Percentiles rank a stretch among this genome's conserved stretches.
Evolutionary conservation across 208 protist species (phyloP).

Genomic region (Acanthamoeba quina): DNA sequence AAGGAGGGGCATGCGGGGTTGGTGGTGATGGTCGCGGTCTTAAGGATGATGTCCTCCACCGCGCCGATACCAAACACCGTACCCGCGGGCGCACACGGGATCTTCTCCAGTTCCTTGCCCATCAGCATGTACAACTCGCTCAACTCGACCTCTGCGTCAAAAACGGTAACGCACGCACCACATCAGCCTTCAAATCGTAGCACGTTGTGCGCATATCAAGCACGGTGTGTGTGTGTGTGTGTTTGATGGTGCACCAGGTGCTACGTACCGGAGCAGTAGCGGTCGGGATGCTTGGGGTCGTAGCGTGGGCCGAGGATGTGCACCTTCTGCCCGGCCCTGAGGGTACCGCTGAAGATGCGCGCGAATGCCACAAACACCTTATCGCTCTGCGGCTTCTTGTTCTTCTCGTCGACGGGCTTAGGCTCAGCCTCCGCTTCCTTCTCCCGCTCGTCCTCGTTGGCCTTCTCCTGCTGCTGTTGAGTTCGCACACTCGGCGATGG

Average conservation of each 20-base stretch:
- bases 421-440: neutral
- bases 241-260: neutral
- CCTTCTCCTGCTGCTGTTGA: neutral
- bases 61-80: constrained; percentile 96
- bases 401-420: neutral
- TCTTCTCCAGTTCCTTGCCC: constrained; percentile 94
- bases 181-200: no score
- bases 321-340: constrained; percentile 93
- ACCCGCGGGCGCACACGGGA: constrained; percentile 88
- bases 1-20: constrained; percentile 91
- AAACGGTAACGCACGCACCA: neutral
- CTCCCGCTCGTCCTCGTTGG: neutral
- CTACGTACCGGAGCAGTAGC: constrained; percentile 72
- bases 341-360: constrained; percentile 96
- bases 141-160: constrained; percentile 83
- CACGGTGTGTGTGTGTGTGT: no score
- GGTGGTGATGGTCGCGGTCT: constrained; percentile 95
- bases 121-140: constrained; percentile 92
- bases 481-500: neutral
- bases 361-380: constrained; percentile 96
- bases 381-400: constrained; percentile 69
- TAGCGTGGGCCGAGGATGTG: constrained; percentile 88
- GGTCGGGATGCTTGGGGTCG: constrained; percentile 88
- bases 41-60: constrained; percentile 94
- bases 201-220: no score